Conservation (phyloP, 495 filamentous ascomycete genomes). For the Penicillium bovifimosum region DNA sequence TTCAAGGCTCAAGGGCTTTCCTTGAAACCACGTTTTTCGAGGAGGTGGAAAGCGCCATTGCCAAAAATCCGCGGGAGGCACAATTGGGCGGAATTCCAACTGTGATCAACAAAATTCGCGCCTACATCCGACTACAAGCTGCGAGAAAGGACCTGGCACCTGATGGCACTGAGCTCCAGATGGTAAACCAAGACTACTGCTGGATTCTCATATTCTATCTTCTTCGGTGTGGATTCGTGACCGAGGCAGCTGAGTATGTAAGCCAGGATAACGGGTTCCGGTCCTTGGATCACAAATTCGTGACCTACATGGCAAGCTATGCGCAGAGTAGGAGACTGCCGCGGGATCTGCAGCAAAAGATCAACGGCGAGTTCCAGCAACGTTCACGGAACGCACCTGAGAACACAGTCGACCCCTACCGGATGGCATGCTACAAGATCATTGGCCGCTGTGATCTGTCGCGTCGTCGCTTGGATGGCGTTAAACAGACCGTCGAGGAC, state of each 20-base stretch:
- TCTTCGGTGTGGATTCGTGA: slow-evolving; percentile 76
- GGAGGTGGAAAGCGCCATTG: slow-evolving; percentile 66
- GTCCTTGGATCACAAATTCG: slow-evolving; percentile 84
- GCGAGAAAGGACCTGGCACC: slow-evolving; percentile 72
- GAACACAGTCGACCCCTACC: slow-evolving; percentile 85
- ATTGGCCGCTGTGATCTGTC: slow-evolving; percentile 88
- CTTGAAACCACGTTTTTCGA: slow-evolving; percentile 70
- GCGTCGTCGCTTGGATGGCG: slow-evolving; percentile 70
- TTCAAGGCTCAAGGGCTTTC: slow-evolving; percentile 68
- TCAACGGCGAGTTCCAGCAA: slow-evolving; percentile 83
- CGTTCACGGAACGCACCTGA: slow-evolving; percentile 77
- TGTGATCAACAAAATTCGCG: slow-evolving; percentile 81
- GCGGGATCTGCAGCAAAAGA: slow-evolving; percentile 72
- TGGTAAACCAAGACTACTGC: slow-evolving; percentile 69
- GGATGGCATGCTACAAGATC: slow-evolving; percentile 96
- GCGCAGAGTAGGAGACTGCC: slow-evolving; percentile 64
- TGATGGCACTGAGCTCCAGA: slow-evolving; percentile 67
- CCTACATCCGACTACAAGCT: slow-evolving; percentile 75
- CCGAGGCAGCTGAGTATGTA: slow-evolving; percentile 82
- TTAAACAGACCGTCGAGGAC: slow-evolving; percentile 80
- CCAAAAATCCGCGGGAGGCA: slow-evolving; percentile 80
- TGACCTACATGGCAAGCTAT: slow-evolving; percentile 81
- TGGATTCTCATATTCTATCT: slow-evolving; percentile 94
- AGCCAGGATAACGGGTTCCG: slow-evolving; percentile 74
- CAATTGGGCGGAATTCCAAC: slow-evolving; percentile 85